These are phyloP conservation scores for Penicillium sp. DNA, from an alignment of 2,329 filamentous ascomycete genomes.

Conservation along the genomic window DNA sequence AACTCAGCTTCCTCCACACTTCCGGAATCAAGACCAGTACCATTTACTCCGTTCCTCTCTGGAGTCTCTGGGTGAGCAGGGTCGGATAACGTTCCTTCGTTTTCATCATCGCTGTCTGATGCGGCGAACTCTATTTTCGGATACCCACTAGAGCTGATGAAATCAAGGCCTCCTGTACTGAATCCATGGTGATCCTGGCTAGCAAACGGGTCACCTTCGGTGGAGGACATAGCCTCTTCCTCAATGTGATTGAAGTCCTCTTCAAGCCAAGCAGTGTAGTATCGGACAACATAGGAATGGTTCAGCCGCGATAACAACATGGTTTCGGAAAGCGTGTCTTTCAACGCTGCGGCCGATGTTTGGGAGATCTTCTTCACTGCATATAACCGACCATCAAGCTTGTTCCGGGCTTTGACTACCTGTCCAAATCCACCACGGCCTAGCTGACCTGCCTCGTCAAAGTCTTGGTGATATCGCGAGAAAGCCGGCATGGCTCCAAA, in stretches of 20 bases:
- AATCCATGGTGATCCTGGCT: conserved; percentile 44
- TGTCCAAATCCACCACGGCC: conserved; percentile 95
- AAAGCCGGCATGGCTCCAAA: conserved; percentile 52
- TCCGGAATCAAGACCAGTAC: conserved; percentile 14
- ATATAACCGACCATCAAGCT: conserved; percentile 88
- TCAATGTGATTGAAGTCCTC: conserved; percentile 49
- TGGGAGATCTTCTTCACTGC: conserved; percentile 96
- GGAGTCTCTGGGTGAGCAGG: conserved; percentile 25
- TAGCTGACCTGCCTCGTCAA: conserved; percentile 81
- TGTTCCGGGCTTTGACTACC: conserved; percentile 92
- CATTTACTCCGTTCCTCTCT: conserved; percentile 5
- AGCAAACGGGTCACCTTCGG: conserved; percentile 53
- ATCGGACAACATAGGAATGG: conserved; percentile 82
- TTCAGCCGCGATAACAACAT: conserved; percentile 88
- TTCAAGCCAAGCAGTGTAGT: conserved; percentile 95
- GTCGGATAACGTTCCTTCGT: conserved; percentile 36
- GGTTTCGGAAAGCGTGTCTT: conserved; percentile 74
- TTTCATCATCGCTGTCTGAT: conserved; percentile 50
- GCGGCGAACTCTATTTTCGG: conserved; percentile 71
- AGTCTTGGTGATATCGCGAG: conserved; percentile 84
- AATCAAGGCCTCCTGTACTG: conserved; percentile 81
- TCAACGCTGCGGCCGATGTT: conserved; percentile 63
- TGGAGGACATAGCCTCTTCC: conserved; percentile 44
- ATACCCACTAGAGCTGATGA: conserved; percentile 82
- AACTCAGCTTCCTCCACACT: conserved; percentile 33